Base-by-base conservation (phyloP, 805 yeast species). In the Wickerhamiella slavikovae region DNA sequence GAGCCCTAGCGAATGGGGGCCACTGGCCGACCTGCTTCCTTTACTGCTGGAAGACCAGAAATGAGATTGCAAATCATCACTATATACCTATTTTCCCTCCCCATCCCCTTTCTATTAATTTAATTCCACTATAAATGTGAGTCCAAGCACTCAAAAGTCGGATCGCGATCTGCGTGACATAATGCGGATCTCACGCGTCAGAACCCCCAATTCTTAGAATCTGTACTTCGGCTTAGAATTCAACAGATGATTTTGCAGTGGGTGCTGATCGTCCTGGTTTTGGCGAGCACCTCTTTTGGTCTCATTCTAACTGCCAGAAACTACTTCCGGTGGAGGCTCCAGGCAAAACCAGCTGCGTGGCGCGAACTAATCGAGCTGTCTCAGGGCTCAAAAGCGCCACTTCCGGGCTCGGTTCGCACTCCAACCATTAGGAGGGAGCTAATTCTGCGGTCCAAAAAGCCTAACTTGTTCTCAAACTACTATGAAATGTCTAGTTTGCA, bases 1-100 rank as follows among this genome's bases (percentile, higher is more conserved):
- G 12, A 67, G 68, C 30, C 60, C 64, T 24, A 75, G 75, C 42
- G 98, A 89, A 53, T 80, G 68, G 45, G 98, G 95, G 23, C 98
- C 98, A 1, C 57, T 89, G 40, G 73, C 74, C 37, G 93, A 80
- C 45, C 60, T 89, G 41, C 89, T 82, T 3, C 64, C 62, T 16
- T 64, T 66, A 22, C 70, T 77, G 74, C 51, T 71, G 33, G 60
- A 61, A 14, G 62, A 52, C 24, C 31, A 27, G 22, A 10, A 33
- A 43, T 36, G 31, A 33, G 20, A 25, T 10, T 24, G 17, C 17
- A 16, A 29, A 36, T 36, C 22, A 39, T 39, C 29, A 22, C 31
- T 10, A 36, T 38, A n/a, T 33, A 40, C 26, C 33, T 10, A 20
- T 24, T 29, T 13, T 29, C n/a, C n/a, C n/a, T n/a, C n/a, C n/a